phyloP scores from a whole-genome alignment of 805 yeast genomes.

The Debaryomyces tyrocola region DNA sequence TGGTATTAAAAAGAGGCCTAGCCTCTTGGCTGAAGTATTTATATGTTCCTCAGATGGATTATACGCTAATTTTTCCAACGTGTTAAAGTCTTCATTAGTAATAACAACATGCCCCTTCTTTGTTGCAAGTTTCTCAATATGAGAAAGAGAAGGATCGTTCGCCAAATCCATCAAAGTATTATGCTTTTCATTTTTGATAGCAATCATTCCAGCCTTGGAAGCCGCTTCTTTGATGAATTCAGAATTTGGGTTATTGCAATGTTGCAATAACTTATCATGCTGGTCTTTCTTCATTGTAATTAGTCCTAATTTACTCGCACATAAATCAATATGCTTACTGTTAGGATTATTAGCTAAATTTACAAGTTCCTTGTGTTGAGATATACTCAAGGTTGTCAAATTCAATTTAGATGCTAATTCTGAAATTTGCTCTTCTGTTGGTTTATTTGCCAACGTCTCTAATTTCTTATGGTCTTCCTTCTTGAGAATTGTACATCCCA shows the following conservation, averaged over 20 bases:
- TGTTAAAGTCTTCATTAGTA: slow-evolving; percentile 15
- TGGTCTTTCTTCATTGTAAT: slow-evolving; percentile 5
- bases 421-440: slow-evolving; percentile 10
- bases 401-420: slow-evolving; percentile 10
- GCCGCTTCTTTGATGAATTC: slow-evolving; percentile 17
- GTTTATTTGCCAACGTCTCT: slow-evolving; percentile 9
- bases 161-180: slow-evolving; percentile 20
- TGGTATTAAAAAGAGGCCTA: slow-evolving; percentile 16
- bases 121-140: slow-evolving; percentile 12
- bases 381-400: neutral
- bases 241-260: slow-evolving; percentile 14
- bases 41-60: slow-evolving; percentile 24
- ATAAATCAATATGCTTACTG: neutral
- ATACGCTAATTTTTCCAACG: slow-evolving; percentile 20
- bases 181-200: slow-evolving; percentile 11
- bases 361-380: slow-evolving; percentile 10
- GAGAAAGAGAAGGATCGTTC: slow-evolving; percentile 27
- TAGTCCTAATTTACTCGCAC: slow-evolving; percentile 2
- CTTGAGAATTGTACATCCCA: slow-evolving; percentile 13
- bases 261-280: slow-evolving; percentile 3
- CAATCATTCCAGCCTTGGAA: slow-evolving; percentile 5
- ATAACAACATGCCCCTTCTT: slow-evolving; percentile 14
- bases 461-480: slow-evolving; percentile 11
- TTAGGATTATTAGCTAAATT: slow-evolving; percentile 2
- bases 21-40: slow-evolving; percentile 14